Conservation (phyloP, 1,139 yeast species). For the Saccharomyces hybrid region DNA sequence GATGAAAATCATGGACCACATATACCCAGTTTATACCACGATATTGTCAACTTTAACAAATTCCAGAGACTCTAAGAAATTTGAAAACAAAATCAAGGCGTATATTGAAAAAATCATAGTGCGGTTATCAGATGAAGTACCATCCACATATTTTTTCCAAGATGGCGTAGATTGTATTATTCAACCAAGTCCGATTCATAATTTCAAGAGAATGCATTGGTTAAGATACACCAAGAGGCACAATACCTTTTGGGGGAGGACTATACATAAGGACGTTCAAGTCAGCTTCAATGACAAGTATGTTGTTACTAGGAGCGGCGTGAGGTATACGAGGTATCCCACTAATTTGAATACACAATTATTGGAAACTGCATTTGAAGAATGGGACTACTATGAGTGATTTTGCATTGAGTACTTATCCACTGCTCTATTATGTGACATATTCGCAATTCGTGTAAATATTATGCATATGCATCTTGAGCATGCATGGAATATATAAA, state of each 20-base stretch:
- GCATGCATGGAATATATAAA: not conserved
- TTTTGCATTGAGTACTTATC: not conserved
- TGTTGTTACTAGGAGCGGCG: constrained; percentile 23
- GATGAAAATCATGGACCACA: constrained; percentile 17
- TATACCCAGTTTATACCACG: constrained; percentile 20
- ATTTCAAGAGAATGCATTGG: constrained; percentile 29
- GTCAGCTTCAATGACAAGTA: constrained; percentile 13
- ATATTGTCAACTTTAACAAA: constrained; percentile 13
- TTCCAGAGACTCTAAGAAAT: constrained; percentile 8
- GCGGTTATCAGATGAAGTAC: constrained; percentile 16
- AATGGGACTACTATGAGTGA: constrained; percentile 20
- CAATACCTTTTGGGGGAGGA: constrained; percentile 20
- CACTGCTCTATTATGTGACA: not conserved
- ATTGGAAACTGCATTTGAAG: constrained; percentile 23
- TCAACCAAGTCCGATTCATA: constrained; percentile 24
- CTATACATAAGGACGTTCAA: constrained; percentile 19
- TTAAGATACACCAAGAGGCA: constrained; percentile 21
- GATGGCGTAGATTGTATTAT: constrained; percentile 22
- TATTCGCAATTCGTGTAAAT: constrained; percentile 1
- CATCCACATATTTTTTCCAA: constrained; percentile 21
- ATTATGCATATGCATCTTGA: not conserved
- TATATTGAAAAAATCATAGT: constrained; percentile 12
- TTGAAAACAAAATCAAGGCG: constrained; percentile 13
- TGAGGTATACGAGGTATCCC: constrained; percentile 24
- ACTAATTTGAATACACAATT: constrained; percentile 18